phyloP scores from a whole-genome alignment of 352 stramenopile species.

The Blastocystis sp. region DNA sequence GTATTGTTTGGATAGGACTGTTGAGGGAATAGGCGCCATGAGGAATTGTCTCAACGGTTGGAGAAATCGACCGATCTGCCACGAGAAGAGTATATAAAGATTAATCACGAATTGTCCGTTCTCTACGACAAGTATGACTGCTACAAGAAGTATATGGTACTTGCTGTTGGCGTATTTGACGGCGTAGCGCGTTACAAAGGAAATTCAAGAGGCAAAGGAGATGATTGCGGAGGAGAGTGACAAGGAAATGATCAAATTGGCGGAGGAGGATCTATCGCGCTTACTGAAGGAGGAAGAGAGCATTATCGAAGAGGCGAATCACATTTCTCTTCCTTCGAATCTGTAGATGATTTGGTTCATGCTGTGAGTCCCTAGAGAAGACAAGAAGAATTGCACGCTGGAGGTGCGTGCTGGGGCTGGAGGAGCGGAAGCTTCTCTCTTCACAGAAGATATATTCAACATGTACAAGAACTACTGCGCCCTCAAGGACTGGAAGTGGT shows the following conservation, averaged over 20 bases:
- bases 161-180: too few species aligned
- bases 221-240: constrained; percentile 74
- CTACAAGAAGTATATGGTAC: constrained; percentile 52
- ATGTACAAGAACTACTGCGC: constrained; percentile 87
- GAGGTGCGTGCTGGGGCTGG: constrained; percentile 92
- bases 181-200: constrained; percentile 77
- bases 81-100: constrained; percentile 53
- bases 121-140: constrained; percentile 50
- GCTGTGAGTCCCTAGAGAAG: constrained; percentile 74
- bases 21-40: background rate
- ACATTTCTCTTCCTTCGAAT: constrained; percentile 67
- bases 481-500: constrained; percentile 83
- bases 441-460: constrained; percentile 85
- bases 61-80: constrained; percentile 52
- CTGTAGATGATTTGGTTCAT: too few species aligned
- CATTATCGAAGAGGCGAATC: constrained; percentile 74
- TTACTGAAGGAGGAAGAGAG: constrained; percentile 80
- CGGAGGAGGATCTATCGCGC: constrained; percentile 82
- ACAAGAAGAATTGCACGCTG: constrained; percentile 92
- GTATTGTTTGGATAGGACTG: background rate
- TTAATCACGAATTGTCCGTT: constrained; percentile 53
- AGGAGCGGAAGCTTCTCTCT: constrained; percentile 92
- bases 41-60: constrained; percentile 14
- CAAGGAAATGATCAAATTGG: constrained; percentile 83
- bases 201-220: constrained; percentile 80